Evolutionary conservation across 2,329 filamentous ascomycete genomes (phyloP).

Genomic region (Colletotrichum sublineola): DNA sequence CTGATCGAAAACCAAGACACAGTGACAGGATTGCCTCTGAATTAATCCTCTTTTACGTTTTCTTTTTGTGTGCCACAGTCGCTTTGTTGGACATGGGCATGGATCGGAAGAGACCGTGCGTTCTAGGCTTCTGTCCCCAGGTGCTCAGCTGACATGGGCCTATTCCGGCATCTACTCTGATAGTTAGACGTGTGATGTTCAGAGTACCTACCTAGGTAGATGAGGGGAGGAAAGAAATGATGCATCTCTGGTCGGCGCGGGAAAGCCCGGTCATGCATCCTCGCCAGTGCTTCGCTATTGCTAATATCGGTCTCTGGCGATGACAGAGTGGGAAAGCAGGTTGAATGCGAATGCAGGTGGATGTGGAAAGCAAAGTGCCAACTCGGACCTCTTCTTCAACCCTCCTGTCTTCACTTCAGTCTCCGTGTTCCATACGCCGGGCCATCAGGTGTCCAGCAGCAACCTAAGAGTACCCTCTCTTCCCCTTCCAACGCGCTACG

Average conservation of each 20-base stretch:
- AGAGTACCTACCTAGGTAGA: too few relatives aligned
- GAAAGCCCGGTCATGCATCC: neutral
- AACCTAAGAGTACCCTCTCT: neutral
- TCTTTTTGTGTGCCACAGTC: neutral
- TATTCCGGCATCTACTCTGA: neutral
- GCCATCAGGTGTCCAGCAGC: neutral
- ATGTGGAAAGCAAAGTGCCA: neutral
- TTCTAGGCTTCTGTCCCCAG: neutral
- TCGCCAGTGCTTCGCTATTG: neutral
- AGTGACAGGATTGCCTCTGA: neutral
- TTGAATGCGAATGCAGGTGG: neutral
- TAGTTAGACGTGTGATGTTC: neutral
- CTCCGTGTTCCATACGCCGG: neutral
- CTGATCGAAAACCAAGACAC: neutral
- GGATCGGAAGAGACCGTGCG: neutral
- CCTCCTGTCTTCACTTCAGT: neutral
- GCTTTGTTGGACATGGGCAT: neutral
- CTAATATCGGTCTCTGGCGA: neutral
- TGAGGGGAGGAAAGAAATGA: neutral
- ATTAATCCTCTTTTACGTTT: neutral
- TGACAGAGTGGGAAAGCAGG: neutral
- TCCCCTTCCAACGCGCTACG: constrained; percentile 1
- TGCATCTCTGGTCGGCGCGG: neutral
- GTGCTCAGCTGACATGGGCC: neutral
- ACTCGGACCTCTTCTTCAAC: neutral